Percentiles rank a stretch among this genome's conserved stretches.
Conservation (phyloP, 257 asterid species). For the Nicotiana attenuata region DNA sequence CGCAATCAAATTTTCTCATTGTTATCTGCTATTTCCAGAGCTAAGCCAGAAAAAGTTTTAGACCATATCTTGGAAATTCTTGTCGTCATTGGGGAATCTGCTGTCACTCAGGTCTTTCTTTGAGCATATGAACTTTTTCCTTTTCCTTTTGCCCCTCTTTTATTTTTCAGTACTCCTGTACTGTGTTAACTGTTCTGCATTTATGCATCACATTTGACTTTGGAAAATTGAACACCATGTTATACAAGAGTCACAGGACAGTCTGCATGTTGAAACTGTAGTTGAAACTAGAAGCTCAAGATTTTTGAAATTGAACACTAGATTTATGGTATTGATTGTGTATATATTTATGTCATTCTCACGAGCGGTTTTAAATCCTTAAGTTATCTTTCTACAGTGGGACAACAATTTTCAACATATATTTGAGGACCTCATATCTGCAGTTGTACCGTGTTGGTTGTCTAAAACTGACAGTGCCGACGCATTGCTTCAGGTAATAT, state of each 20-base stretch:
- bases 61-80: slow-evolving; percentile 68
- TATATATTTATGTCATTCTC: not conserved
- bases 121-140: slow-evolving; percentile 5
- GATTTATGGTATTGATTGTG: not conserved
- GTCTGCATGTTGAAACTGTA: slow-evolving; percentile 1
- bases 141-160: not conserved
- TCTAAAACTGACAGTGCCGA: slow-evolving; percentile 49
- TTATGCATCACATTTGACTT: not conserved
- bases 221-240: not conserved
- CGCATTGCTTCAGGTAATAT: slow-evolving; percentile 74
- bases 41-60: slow-evolving; percentile 68
- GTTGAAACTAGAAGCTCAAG: not conserved
- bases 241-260: not conserved
- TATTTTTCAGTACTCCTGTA: not conserved
- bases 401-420: slow-evolving; percentile 77
- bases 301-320: not conserved
- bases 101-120: slow-evolving; percentile 64
- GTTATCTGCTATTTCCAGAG: slow-evolving; percentile 62
- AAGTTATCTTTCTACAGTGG: slow-evolving; percentile 51
- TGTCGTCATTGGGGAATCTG: slow-evolving; percentile 60
- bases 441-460: slow-evolving; percentile 86
- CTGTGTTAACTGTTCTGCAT: not conserved
- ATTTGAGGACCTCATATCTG: slow-evolving; percentile 80
- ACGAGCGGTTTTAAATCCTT: not conserved
- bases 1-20: slow-evolving; percentile 76